Evolutionary conservation across 1,284 basidiomycete species (phyloP).

Genomic region (Ustilago vetiveriae): DNA sequence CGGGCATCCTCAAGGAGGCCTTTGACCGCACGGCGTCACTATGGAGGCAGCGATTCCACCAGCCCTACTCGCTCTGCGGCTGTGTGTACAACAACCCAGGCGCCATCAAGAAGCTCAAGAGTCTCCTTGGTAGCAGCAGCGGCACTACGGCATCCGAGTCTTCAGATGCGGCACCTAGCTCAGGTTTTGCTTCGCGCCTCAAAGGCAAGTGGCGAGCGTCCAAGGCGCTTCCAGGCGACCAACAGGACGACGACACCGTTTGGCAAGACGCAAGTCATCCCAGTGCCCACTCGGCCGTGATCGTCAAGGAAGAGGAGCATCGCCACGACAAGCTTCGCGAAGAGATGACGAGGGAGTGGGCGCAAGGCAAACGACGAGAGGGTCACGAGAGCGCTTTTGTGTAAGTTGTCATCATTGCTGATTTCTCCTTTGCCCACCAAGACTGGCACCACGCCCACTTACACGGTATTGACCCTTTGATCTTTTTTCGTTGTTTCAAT

Average conservation of each 20-base stretch:
- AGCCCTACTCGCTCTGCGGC: conserved; percentile 54
- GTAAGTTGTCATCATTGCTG: conserved; percentile 12
- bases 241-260: conserved; percentile 9
- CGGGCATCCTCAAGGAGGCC: conserved; percentile 41
- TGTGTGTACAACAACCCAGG: conserved; percentile 45
- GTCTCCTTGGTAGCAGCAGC: conserved; percentile 18
- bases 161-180: conserved; percentile 3
- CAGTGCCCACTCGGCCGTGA: conserved; percentile 42
- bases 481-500: not conserved
- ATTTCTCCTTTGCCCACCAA: not conserved
- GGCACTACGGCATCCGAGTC: not conserved
- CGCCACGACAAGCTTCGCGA: conserved; percentile 32
- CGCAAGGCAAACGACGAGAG: conserved; percentile 38
- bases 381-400: conserved; percentile 46
- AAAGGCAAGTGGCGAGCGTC: conserved; percentile 44
- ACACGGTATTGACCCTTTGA: not conserved
- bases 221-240: conserved; percentile 33
- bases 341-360: conserved; percentile 36
- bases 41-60: conserved; percentile 43
- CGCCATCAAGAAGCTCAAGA: conserved; percentile 34
- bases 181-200: conserved; percentile 21
- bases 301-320: conserved; percentile 33
- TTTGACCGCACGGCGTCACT: conserved; percentile 49
- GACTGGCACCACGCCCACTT: not conserved
- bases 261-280: conserved; percentile 50